These are phyloP conservation scores for Alternaria metachromatica DNA, from an alignment of 2,329 filamentous ascomycete genomes.

Conservation along the genomic window DNA sequence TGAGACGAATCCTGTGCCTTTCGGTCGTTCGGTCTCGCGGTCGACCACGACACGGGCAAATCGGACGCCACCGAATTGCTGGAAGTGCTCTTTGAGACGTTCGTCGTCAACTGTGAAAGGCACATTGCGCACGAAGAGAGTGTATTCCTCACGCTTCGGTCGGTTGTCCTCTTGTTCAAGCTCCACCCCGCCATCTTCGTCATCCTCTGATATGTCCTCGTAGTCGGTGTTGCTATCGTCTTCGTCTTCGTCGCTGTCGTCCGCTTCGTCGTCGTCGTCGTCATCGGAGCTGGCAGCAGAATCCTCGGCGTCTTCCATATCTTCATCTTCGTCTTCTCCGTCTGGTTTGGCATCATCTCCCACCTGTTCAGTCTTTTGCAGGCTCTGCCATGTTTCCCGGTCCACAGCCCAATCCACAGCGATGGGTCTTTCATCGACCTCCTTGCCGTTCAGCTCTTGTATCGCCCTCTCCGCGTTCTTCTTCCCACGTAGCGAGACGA, in stretches of 20 bases:
- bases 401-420: constrained; percentile 98
- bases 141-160: constrained; percentile 69
- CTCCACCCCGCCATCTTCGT: constrained; percentile 50
- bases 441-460: constrained; percentile 83
- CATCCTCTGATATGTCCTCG: constrained; percentile 42
- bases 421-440: constrained; percentile 83
- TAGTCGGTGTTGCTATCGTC: constrained; percentile 53
- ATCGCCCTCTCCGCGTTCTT: constrained; percentile 93
- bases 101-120: constrained; percentile 89
- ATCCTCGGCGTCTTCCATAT: constrained; percentile 44
- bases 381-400: constrained; percentile 80
- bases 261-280: constrained; percentile 48
- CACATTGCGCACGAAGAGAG: constrained; percentile 91
- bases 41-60: constrained; percentile 95
- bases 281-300: constrained; percentile 50
- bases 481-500: constrained; percentile 83
- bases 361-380: constrained; percentile 53
- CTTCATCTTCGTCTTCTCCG: constrained; percentile 49
- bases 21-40: constrained; percentile 80
- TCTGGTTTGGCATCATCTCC: constrained; percentile 52
- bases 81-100: constrained; percentile 82
- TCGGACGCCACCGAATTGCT: constrained; percentile 83
- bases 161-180: constrained; percentile 35
- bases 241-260: constrained; percentile 39
- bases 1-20: constrained; percentile 93